These are phyloP conservation scores for Dendrobium officinale DNA, from an alignment of 106 monocot genomes.

Conservation along the genomic window DNA sequence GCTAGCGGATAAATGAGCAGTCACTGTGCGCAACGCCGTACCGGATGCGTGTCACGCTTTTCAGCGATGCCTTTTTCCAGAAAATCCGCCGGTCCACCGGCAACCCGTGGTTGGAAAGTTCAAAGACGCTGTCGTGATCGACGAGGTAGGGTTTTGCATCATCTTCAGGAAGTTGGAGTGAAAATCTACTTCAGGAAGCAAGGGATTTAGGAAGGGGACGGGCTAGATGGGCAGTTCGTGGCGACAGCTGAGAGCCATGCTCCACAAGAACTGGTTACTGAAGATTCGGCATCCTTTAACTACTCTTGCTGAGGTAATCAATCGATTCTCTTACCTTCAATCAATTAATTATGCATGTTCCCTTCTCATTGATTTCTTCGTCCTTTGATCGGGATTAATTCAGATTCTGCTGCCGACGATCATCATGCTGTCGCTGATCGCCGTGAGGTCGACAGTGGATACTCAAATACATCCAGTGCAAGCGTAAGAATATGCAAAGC, in stretches of 20 bases:
- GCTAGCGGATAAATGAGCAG: too few relatives aligned
- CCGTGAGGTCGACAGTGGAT: constrained; percentile 53
- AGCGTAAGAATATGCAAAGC: constrained; percentile 27
- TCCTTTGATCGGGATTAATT: not conserved
- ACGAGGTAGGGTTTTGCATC: not conserved
- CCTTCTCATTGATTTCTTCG: not conserved
- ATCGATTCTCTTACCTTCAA: not conserved
- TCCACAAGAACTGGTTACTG: constrained; percentile 94
- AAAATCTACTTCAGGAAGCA: not conserved
- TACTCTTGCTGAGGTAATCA: constrained; percentile 53
- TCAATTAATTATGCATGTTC: not conserved
- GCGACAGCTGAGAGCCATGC: constrained; percentile 75
- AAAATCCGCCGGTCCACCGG: not conserved
- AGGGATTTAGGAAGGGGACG: not conserved
- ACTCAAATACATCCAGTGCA: constrained; percentile 76
- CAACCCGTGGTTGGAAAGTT: not conserved
- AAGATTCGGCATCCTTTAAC: constrained; percentile 72
- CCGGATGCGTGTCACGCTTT: not conserved
- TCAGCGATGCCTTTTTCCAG: not conserved
- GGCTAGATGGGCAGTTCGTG: not conserved
- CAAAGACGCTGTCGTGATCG: not conserved
- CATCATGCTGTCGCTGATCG: constrained; percentile 77
- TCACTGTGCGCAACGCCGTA: too few relatives aligned
- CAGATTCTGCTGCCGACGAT: constrained; percentile 75
- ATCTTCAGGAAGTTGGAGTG: not conserved